Base-by-base conservation (phyloP, 495 filamentous ascomycete genomes). In the Annulohypoxylon bovei region DNA sequence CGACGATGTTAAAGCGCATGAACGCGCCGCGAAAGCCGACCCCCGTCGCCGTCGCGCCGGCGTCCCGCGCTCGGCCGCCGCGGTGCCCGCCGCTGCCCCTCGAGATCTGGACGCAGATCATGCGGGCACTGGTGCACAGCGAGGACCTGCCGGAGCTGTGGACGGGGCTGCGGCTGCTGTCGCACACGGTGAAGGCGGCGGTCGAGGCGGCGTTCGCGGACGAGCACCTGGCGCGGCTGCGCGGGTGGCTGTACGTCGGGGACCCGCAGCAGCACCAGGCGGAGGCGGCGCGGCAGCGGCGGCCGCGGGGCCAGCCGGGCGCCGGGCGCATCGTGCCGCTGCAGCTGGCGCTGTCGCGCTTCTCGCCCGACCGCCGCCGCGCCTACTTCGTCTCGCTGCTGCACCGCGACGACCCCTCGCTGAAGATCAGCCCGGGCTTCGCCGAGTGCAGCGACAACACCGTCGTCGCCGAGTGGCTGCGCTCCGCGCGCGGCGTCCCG, bases 31-130 rank as follows among this genome's bases (percentile, higher is more conserved):
- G 58, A 12, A 40, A 30, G 12, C 33, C 65, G 6, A 23, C 46
- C 16, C 11, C 52, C 3, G 20, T 30, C 25, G 30, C 53, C 6
- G 18, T 44, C 12, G 8, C 39, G 9, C 20, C 61, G 20, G 25
- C 32, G 3, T 22, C 32, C 14, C 25, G 14, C 50, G 22, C 50
- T 6, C n/a, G 35, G 14, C 37, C 28, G 2, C 60, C 54, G 27
- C 67, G 46, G 4, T 70, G 67, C n/a, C 67, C 67, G 27, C 67
- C 67, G 4, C 55, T 70, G 11, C 67, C 67, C 3, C 44, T 70
- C 7, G 67, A 70, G 47, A 65, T 70, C 46, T 70, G 67, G 67
- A 70, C 67, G 4, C 55, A 70, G 54, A 60, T 70, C 28, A 65
- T 70, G 67, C 67, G 60, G 8, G 32, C 27, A 4, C 18, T 70